phyloP scores from a whole-genome alignment of 768 basidiomycete species.

The Boletus coccyginus region DNA sequence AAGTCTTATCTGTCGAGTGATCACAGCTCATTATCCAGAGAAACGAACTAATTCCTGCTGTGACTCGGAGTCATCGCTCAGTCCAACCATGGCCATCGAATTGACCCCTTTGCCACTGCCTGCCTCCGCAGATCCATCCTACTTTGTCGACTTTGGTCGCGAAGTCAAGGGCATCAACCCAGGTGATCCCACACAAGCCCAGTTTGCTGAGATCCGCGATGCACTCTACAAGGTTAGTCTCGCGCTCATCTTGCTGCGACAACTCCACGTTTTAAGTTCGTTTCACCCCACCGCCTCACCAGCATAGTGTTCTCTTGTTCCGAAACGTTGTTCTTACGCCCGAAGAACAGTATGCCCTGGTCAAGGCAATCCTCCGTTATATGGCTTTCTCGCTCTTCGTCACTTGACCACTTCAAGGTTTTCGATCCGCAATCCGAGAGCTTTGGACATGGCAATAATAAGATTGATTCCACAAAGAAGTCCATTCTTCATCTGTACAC shows the following conservation, averaged over 20 bases:
- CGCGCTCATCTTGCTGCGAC: not conserved
- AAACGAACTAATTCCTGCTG: not conserved
- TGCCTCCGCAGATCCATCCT: constrained; percentile 62
- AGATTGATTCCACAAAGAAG: constrained; percentile 69
- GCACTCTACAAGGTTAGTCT: constrained; percentile 68
- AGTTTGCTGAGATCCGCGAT: constrained; percentile 64
- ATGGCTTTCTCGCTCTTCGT: not conserved
- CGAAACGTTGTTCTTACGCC: constrained; percentile 64
- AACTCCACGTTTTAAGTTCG: not conserved
- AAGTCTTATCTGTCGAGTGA: too few species aligned
- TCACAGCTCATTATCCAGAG: too few species aligned
- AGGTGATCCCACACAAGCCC: constrained; percentile 50
- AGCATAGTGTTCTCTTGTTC: constrained; percentile 77
- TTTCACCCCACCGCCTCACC: not conserved
- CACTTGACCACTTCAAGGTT: constrained; percentile 42
- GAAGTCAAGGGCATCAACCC: constrained; percentile 74
- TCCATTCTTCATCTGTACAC: constrained; percentile 81
- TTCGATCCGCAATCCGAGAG: constrained; percentile 60
- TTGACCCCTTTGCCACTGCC: constrained; percentile 66
- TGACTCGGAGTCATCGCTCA: not conserved
- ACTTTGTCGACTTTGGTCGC: constrained; percentile 69
- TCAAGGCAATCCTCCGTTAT: constrained; percentile 51
- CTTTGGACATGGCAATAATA: constrained; percentile 89
- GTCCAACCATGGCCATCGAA: constrained; percentile 58
- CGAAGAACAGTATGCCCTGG: constrained; percentile 79